Conservation (phyloP, 805 yeast genomes). For the Saccharomycopsis sp. region DNA sequence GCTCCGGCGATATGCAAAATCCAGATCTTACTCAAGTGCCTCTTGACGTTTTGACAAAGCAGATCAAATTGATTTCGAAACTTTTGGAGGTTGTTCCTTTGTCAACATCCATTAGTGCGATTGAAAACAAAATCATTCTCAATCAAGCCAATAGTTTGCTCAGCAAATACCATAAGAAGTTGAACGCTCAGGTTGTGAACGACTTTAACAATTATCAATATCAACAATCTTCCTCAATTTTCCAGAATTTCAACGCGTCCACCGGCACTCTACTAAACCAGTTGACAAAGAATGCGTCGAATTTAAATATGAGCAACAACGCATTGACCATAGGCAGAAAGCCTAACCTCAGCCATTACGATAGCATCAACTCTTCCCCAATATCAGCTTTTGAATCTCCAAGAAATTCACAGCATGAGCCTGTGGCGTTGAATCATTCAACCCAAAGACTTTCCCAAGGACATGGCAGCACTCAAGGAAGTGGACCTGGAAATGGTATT, state of each 20-base stretch:
- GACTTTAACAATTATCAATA: constrained; percentile 19
- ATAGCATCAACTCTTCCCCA: constrained; percentile 16
- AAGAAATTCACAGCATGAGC: constrained; percentile 12
- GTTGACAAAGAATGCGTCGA: constrained; percentile 13
- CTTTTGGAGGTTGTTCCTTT: constrained; percentile 27
- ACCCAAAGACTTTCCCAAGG: constrained; percentile 6
- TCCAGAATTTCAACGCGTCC: constrained; percentile 19
- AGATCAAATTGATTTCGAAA: constrained; percentile 32
- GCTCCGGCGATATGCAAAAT: constrained; percentile 7
- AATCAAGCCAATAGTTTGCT: constrained; percentile 23
- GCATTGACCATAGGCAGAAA: constrained; percentile 5
- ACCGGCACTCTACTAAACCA: constrained; percentile 20
- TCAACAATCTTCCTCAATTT: constrained; percentile 13
- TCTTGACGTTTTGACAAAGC: constrained; percentile 26
- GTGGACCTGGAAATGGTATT: too few relatives aligned
- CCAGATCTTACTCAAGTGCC: constrained; percentile 16
- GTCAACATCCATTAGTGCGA: constrained; percentile 23
- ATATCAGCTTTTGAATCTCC: constrained; percentile 15
- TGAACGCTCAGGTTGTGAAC: constrained; percentile 11
- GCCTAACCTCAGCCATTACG: not conserved
- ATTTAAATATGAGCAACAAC: not conserved
- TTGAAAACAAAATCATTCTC: constrained; percentile 28
- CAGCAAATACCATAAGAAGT: constrained; percentile 18
- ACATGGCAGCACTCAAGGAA: not conserved
- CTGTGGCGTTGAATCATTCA: constrained; percentile 3